Evolutionary conservation across 1,284 basidiomycete genomes (phyloP).

Genomic region (Trichosporon sp.): DNA sequence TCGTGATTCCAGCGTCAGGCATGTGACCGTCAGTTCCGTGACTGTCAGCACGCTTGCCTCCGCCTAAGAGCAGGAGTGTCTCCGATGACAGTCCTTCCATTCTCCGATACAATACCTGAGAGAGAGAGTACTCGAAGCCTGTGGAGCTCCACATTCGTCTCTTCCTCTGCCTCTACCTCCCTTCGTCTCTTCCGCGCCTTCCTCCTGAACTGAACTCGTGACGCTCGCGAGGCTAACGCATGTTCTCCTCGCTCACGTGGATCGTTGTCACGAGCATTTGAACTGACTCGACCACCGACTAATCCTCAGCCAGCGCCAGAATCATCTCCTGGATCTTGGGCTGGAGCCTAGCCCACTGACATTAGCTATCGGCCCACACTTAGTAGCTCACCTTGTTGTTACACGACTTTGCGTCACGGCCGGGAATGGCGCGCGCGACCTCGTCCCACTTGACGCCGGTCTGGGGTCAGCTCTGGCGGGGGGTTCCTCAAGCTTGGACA

Average conservation of each 20-base stretch:
- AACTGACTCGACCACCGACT: too few relatives aligned
- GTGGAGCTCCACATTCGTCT: neutral
- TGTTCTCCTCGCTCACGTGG: neutral
- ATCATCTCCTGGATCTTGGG: constrained; percentile 40
- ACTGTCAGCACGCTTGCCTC: neutral
- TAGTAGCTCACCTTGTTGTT: constrained; percentile 37
- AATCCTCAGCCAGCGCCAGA: constrained; percentile 27
- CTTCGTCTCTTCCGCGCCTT: too few relatives aligned
- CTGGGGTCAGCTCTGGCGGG: constrained; percentile 27
- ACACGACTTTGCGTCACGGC: constrained; percentile 40
- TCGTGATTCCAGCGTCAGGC: neutral
- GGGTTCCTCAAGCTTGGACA: too few relatives aligned
- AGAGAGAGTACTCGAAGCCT: neutral
- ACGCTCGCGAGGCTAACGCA: neutral
- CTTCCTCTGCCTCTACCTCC: neutral
- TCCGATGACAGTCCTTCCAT: neutral
- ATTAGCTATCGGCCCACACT: constrained; percentile 16
- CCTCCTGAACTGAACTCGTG: too few relatives aligned
- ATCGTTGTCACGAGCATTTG: too few relatives aligned
- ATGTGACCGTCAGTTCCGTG: neutral
- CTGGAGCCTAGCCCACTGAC: constrained; percentile 41
- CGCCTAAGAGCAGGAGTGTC: too few relatives aligned
- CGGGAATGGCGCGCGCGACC: constrained; percentile 35
- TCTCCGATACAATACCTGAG: neutral
- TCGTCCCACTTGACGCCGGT: constrained; percentile 40